Conservation (phyloP, 2,329 filamentous ascomycete genomes). For the Metarhizium album region DNA sequence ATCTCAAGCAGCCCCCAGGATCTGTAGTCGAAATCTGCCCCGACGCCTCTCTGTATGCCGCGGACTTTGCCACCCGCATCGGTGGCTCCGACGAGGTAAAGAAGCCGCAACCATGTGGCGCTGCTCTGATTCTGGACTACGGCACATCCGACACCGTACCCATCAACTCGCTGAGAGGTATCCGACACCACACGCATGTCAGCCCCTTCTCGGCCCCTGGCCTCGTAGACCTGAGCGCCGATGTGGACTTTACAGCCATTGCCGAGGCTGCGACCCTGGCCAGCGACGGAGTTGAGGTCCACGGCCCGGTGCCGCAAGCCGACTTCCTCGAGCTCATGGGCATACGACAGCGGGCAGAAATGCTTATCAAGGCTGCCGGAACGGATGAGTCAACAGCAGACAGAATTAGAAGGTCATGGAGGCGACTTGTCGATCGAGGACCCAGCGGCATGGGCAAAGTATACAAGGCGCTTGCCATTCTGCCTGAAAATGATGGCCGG, state of each 20-base stretch:
- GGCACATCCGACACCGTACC: slow-evolving; percentile 71
- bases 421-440: slow-evolving; percentile 70
- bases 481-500: slow-evolving; percentile 66
- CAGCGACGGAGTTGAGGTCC: slow-evolving; percentile 75
- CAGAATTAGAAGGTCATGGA: slow-evolving; percentile 64
- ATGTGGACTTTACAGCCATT: slow-evolving; percentile 85
- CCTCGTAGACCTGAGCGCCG: slow-evolving; percentile 76
- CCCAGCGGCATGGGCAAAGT: slow-evolving; percentile 85
- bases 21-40: slow-evolving; percentile 85
- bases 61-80: slow-evolving; percentile 76
- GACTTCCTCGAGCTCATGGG: slow-evolving; percentile 73
- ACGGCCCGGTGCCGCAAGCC: slow-evolving; percentile 82
- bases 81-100: slow-evolving; percentile 50
- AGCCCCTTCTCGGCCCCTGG: slow-evolving; percentile 74
- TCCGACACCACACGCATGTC: slow-evolving; percentile 63
- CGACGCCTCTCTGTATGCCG: slow-evolving; percentile 68
- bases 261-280: slow-evolving; percentile 71
- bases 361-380: slow-evolving; percentile 42
- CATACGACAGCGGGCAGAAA: slow-evolving; percentile 64
- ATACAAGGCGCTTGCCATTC: slow-evolving; percentile 85
- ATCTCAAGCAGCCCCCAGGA: slow-evolving; percentile 54
- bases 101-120: slow-evolving; percentile 61
- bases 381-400: slow-evolving; percentile 35
- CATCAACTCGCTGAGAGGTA: slow-evolving; percentile 81
- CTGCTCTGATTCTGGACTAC: slow-evolving; percentile 93